Evolutionary conservation across 768 basidiomycete genomes (phyloP).

Genomic region (Leccinellum luteum): DNA sequence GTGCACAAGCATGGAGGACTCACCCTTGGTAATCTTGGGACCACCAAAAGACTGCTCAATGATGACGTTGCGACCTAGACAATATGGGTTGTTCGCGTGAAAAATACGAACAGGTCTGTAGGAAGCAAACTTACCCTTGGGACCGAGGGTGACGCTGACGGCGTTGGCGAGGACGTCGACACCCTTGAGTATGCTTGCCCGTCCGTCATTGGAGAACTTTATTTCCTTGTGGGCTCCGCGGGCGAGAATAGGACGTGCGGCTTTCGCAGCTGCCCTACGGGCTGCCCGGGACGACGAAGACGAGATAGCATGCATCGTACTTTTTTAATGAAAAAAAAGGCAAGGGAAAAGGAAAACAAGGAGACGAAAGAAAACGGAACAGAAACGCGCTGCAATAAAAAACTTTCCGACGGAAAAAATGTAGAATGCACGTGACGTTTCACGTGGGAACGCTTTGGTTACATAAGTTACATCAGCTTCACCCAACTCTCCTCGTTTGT

Average conservation of each 20-base stretch:
- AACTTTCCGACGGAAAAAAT: conserved; percentile 28
- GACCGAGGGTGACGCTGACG: conserved; percentile 93
- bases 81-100: conserved; percentile 13
- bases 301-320: conserved; percentile 69
- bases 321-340: conserved; percentile 14
- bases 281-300: conserved; percentile 61
- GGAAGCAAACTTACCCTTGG: conserved; percentile 65
- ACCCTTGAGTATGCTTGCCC: conserved; percentile 90
- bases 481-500: too few relatives aligned
- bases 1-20: conserved; percentile 14
- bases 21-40: conserved; percentile 95
- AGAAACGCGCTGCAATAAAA: conserved; percentile 22
- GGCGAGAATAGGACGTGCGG: conserved; percentile 49
- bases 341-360: conserved; percentile 6
- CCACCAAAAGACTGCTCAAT: conserved; percentile 91
- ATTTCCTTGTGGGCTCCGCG: conserved; percentile 94
- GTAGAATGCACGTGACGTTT: conserved; percentile 32
- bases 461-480: too few relatives aligned
- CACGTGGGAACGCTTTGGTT: neutral
- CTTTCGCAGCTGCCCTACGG: conserved; percentile 63
- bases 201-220: conserved; percentile 93
- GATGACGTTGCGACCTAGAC: conserved; percentile 90
- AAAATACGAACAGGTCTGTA: neutral
- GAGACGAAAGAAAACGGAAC: neutral
- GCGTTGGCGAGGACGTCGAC: conserved; percentile 97